phyloP scores from a whole-genome alignment of 495 filamentous ascomycete genomes.

The Lepidopterella palustris region DNA sequence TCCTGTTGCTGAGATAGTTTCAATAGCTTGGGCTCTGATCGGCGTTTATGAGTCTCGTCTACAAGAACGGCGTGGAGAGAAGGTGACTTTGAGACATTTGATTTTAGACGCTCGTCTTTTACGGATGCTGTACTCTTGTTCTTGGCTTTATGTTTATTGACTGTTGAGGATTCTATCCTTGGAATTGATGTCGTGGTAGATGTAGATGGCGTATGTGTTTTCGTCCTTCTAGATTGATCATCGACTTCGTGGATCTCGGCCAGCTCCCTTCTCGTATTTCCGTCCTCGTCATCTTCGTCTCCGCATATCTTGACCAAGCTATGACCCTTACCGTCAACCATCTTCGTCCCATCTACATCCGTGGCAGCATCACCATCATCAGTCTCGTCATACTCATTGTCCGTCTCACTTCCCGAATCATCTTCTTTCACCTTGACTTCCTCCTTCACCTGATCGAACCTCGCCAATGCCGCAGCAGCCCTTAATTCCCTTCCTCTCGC shows the following conservation, averaged over 20 bases:
- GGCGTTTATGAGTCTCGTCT: constrained; percentile 19
- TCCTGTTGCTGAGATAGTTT: background rate
- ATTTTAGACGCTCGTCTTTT: background rate
- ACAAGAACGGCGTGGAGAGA: constrained; percentile 11
- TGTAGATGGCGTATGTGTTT: constrained; percentile 8
- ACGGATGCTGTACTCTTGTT: background rate
- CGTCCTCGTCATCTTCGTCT: constrained; percentile 56
- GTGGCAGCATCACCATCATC: constrained; percentile 37
- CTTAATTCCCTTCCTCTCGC: constrained; percentile 64
- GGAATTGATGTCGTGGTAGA: background rate
- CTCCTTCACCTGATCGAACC: constrained; percentile 55
- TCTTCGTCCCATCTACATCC: constrained; percentile 52
- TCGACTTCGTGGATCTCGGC: constrained; percentile 47
- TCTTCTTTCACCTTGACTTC: constrained; percentile 25
- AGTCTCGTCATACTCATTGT: constrained; percentile 33
- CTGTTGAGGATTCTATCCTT: background rate
- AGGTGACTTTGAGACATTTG: background rate
- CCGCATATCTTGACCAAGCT: constrained; percentile 65
- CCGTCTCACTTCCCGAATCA: constrained; percentile 33
- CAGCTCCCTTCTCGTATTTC: constrained; percentile 55
- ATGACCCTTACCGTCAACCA: constrained; percentile 55
- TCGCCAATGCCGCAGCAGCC: constrained; percentile 67
- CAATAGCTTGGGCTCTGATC: background rate
- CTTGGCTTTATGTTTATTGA: background rate
- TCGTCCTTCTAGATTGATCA: constrained; percentile 6